Evolutionary conservation across 345 rosid genomes (phyloP), one percentile per base, ranked within the genome.

Genomic region (Sonneratia alba): DNA sequence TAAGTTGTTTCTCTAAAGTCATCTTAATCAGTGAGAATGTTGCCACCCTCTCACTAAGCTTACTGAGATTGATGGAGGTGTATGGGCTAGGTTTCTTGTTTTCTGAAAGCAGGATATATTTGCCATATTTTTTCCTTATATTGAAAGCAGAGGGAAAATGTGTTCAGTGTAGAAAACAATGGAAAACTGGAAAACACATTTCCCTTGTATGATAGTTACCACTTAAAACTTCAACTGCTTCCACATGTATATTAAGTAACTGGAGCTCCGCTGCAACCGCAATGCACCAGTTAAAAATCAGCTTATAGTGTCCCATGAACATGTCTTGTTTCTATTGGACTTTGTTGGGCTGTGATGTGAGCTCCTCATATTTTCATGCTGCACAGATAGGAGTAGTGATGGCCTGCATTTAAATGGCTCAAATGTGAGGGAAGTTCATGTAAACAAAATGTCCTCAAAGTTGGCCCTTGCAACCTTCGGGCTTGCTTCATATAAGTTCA

Each of bases 401-500:
- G 75, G 79, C 19, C 15, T 69, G 56, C 77, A 71, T 37, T 34
- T 69, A 43, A 65, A 27, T 7, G 74, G 79, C 64, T 73, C 75
- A 70, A 18, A 47, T 69, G 64, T 71, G 4, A 62, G 38, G 18
- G 66, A 34, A 61, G 65, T 12, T 27, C 65, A 22, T 62, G 66
- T 34, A 18, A 15, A 4, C 13, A 82, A 83, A 75, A 62, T 81
- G 8, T 66, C 66, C 66, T 56, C 47, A 8, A 93, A 88, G 79
- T 82, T 91, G 66, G 81, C 83, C 3, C 76, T 93, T 79, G 85
- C 83, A 45, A 79, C 87, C 36, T 89, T 93, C 76, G 98, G 97
- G 59, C 92, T 93, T 15, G 98, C 96, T 67, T 87, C 86, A 36
- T 86, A 91, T 53, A 93, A 93, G 85, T 84, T 91, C 71, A 85